Evolutionary conservation across 1,284 basidiomycete species (phyloP).

Genomic region (Ustilago hordei): DNA sequence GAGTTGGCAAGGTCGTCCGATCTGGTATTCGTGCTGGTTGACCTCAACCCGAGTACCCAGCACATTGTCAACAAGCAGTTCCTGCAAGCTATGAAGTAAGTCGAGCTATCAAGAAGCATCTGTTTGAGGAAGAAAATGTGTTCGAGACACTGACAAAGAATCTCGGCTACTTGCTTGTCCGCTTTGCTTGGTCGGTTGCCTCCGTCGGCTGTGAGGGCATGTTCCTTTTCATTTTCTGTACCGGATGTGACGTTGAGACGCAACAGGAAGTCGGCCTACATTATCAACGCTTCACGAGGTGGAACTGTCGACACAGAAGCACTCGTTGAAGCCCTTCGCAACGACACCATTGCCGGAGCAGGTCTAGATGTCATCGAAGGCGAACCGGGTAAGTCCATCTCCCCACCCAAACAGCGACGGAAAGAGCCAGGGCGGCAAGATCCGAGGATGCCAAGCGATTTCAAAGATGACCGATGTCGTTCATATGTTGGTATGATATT

Average conservation of each 20-base stretch:
- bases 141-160: constrained; percentile 16
- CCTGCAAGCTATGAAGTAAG: constrained; percentile 84
- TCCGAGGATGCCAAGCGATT: constrained; percentile 8
- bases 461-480: background rate
- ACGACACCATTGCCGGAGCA: constrained; percentile 86
- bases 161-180: background rate
- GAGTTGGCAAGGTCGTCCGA: constrained; percentile 48
- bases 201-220: constrained; percentile 2
- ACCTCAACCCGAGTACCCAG: constrained; percentile 79
- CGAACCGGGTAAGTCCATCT: constrained; percentile 76
- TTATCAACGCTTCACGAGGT: constrained; percentile 69
- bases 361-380: constrained; percentile 94
- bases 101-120: background rate
- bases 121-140: background rate
- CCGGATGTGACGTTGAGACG: background rate
- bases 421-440: constrained; percentile 32
- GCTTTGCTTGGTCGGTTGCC: background rate
- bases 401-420: background rate
- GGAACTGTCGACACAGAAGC: constrained; percentile 85
- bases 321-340: constrained; percentile 80
- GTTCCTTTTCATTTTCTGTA: background rate
- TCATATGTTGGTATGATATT: background rate
- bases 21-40: constrained; percentile 76
- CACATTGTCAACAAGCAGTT: constrained; percentile 81
- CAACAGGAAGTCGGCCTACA: constrained; percentile 44